phyloP scores from a whole-genome alignment of 1,284 basidiomycete genomes.

The Neonothopanus nambi region DNA sequence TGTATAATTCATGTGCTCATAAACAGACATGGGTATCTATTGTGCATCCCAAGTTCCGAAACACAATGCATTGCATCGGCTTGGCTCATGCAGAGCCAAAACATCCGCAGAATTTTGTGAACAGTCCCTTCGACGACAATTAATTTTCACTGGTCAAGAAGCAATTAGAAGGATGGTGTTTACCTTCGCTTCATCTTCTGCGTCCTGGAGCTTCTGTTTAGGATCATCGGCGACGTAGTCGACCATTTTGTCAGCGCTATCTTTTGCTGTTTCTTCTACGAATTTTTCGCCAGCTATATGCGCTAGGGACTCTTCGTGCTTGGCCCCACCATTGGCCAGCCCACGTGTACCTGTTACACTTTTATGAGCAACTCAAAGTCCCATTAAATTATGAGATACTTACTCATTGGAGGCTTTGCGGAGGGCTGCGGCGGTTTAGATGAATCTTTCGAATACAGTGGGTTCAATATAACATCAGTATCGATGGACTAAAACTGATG shows the following conservation, averaged over 20 bases:
- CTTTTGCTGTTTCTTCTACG: slow-evolving; percentile 22
- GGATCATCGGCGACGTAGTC: slow-evolving; percentile 24
- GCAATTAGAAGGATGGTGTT: slow-evolving; percentile 2
- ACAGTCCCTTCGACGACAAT: slow-evolving; percentile 23
- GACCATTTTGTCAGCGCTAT: slow-evolving; percentile 22
- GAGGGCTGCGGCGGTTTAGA: too few relatives aligned
- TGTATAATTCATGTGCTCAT: too few relatives aligned
- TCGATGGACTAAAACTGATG: too few relatives aligned
- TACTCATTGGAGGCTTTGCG: slow-evolving; percentile 23
- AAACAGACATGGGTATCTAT: too few relatives aligned
- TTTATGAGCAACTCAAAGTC: neutral
- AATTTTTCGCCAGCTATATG: slow-evolving; percentile 19
- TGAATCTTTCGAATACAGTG: too few relatives aligned
- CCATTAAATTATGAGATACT: neutral
- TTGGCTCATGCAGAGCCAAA: too few relatives aligned
- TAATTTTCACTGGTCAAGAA: neutral
- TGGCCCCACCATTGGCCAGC: too few relatives aligned
- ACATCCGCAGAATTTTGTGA: slow-evolving; percentile 30
- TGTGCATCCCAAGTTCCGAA: too few relatives aligned
- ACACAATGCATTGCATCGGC: too few relatives aligned
- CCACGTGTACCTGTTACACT: neutral
- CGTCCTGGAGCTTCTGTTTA: slow-evolving; percentile 25
- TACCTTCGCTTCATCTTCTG: slow-evolving; percentile 29
- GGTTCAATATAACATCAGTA: too few relatives aligned
- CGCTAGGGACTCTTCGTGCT: slow-evolving; percentile 2